Percentiles rank a stretch among this genome's conserved stretches.
These are phyloP conservation scores for Capsicum chinense DNA, from an alignment of 257 asterid species.

Conservation along the genomic window DNA sequence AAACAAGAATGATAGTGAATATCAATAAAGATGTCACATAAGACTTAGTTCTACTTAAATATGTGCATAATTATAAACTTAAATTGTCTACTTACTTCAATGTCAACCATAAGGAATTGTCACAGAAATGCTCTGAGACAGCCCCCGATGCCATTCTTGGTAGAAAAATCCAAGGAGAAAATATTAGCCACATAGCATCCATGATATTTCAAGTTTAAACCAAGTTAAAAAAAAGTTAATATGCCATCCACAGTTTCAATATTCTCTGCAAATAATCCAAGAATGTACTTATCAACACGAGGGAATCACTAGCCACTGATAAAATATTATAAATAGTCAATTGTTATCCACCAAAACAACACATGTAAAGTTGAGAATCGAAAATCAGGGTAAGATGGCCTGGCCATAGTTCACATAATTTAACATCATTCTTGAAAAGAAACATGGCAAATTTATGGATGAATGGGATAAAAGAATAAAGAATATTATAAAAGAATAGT, in stretches of 20 bases:
- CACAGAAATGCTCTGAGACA: constrained; percentile 74
- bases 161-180: constrained; percentile 73
- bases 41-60: constrained; percentile 14
- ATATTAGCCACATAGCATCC: constrained; percentile 83
- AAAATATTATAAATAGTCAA: not conserved
- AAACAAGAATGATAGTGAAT: constrained; percentile 30
- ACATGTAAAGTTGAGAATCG: not conserved
- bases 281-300: not conserved
- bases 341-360: not conserved
- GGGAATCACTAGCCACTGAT: not conserved
- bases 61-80: constrained; percentile 12
- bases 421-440: not conserved
- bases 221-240: constrained; percentile 74
- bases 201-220: constrained; percentile 57
- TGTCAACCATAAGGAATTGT: constrained; percentile 58
- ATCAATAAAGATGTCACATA: constrained; percentile 23
- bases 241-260: constrained; percentile 88
- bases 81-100: constrained; percentile 62
- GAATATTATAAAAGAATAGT: too few relatives aligned
- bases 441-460: constrained; percentile 8
- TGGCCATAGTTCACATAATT: not conserved
- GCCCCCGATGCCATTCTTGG: constrained; percentile 80
- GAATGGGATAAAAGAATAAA: not conserved
- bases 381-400: constrained; percentile 6
- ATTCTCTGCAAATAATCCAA: constrained; percentile 58